phyloP scores from a whole-genome alignment of 805 yeast species.

The Zygoascus tannicola region DNA sequence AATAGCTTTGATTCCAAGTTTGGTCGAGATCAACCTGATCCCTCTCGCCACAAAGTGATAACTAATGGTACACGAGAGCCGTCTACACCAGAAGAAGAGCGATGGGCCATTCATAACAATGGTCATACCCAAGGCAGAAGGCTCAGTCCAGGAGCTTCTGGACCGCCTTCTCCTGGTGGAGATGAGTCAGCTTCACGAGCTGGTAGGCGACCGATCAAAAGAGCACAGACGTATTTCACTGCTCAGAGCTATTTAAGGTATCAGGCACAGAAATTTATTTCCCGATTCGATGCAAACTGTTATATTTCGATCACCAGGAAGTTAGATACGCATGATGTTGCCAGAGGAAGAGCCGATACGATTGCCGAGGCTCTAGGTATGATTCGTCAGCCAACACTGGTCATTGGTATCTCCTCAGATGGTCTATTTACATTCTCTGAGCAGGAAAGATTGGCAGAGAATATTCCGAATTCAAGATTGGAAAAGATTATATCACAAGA shows the following conservation, averaged over 20 bases:
- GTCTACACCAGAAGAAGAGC: slow-evolving; percentile 49
- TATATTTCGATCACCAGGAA: slow-evolving; percentile 90
- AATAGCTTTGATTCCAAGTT: slow-evolving; percentile 86
- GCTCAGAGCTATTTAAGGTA: slow-evolving; percentile 93
- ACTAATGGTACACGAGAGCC: slow-evolving; percentile 23
- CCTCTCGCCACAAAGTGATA: slow-evolving; percentile 29
- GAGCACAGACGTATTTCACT: slow-evolving; percentile 60
- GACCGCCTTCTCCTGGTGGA: not conserved
- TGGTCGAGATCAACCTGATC: slow-evolving; percentile 70
- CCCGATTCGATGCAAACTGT: slow-evolving; percentile 92
- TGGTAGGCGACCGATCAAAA: not conserved
- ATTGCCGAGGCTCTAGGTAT: slow-evolving; percentile 46
- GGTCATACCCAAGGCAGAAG: slow-evolving; percentile 42
- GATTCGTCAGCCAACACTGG: slow-evolving; percentile 64
- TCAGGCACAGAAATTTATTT: slow-evolving; percentile 85
- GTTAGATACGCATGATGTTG: slow-evolving; percentile 88
- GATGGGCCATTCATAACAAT: slow-evolving; percentile 82
- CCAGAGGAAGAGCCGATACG: slow-evolving; percentile 57
- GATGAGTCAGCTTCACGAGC: slow-evolving; percentile 4
- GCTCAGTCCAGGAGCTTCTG: slow-evolving; percentile 9
- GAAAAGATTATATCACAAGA: slow-evolving; percentile 81
- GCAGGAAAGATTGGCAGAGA: slow-evolving; percentile 72
- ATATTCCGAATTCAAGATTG: slow-evolving; percentile 59
- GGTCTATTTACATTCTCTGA: slow-evolving; percentile 89
- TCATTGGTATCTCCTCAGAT: slow-evolving; percentile 86